A percentile compares a stretch with the other conserved stretches of the same genome.
Conservation (phyloP, 2,329 filamentous ascomycete species). For the Sclerotinia spermophila region DNA sequence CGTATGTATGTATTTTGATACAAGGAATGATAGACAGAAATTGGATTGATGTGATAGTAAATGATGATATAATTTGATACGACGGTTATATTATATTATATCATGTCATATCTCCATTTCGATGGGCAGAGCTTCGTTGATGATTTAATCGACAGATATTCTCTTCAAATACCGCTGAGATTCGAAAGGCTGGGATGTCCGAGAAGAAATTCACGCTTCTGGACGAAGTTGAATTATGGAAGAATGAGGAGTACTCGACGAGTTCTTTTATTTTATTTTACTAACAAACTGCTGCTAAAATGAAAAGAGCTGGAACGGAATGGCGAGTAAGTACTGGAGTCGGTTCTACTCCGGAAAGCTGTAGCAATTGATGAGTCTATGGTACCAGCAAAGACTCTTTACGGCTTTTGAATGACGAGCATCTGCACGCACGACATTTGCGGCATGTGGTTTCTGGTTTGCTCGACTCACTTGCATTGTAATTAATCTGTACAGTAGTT, state of each 20-base stretch:
- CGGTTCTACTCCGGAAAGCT: not conserved
- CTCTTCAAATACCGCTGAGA: not conserved
- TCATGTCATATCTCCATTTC: not conserved
- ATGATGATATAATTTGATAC: too few relatives aligned
- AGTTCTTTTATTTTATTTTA: too few relatives aligned
- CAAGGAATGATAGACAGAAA: too few relatives aligned
- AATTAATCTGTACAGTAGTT: constrained; percentile 29
- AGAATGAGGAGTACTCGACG: not conserved
- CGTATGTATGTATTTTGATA: too few relatives aligned
- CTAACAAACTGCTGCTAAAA: not conserved
- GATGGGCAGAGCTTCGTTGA: not conserved
- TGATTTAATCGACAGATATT: not conserved
- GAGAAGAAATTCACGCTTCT: not conserved
- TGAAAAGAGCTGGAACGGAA: not conserved
- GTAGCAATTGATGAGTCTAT: not conserved
- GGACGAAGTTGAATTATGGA: not conserved
- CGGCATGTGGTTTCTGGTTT: constrained; percentile 4
- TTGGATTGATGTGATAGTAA: too few relatives aligned
- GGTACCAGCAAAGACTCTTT: too few relatives aligned
- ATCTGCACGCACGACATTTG: constrained; percentile 20
- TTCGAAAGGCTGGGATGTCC: not conserved
- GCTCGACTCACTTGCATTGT: constrained; percentile 29
- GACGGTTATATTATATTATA: too few relatives aligned
- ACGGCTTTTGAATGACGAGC: too few relatives aligned
- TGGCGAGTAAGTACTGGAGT: not conserved